Evolutionary conservation across 805 yeast species (phyloP), one percentile per base, ranked within the genome.

Genomic region (Sugiyamaella marilandica): DNA sequence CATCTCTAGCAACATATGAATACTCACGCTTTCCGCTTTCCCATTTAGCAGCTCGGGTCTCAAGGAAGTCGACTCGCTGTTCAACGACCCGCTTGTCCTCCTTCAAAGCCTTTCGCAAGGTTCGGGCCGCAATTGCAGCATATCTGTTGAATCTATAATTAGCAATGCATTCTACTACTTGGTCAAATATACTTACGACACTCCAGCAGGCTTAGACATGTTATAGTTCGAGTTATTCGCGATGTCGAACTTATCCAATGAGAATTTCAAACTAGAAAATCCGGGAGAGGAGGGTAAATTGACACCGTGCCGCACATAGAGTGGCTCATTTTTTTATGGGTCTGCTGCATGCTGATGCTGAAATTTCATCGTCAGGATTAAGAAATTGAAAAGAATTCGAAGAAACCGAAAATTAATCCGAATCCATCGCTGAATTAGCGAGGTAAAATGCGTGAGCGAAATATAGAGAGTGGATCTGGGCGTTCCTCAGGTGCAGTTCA

Each of bases 81-180:
- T 85, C 85, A 56, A 76, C 79, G 59, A 81, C 85, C 71, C 85
- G 87, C 68, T 81, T 71, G 66, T 91, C 96, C 59, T 90, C 83
- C 78, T 92, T 92, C 70, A 92, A 81, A 49, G 97, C 84, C 65
- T 79, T 77, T 77, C 97, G 89, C 63, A 89, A 81, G 58, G 95
- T 81, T 70, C 83, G 83, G 67, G 97, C 96, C 67, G 97, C 87
- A 68, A 92, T 79, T 62, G 96, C 81, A 72, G 91, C 79, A 74
- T 92, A 92, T 72, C 84, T 87, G 85, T 87, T 88, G 77, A 85
- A 82, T 61, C 85, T 80, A 58, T 21, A n/a, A 34, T 44, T 43
- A 41, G 47, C 24, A 24, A 24, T 24, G 29, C 29, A 24, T 5
- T 24, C 29, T 24, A 24, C 7, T 24, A 7, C 29, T 24, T 24